Percentiles rank a stretch among this genome's conserved stretches.
These are phyloP conservation scores for Taphrina deformans DNA, from an alignment of 1,139 yeast species.

Conservation along the genomic window DNA sequence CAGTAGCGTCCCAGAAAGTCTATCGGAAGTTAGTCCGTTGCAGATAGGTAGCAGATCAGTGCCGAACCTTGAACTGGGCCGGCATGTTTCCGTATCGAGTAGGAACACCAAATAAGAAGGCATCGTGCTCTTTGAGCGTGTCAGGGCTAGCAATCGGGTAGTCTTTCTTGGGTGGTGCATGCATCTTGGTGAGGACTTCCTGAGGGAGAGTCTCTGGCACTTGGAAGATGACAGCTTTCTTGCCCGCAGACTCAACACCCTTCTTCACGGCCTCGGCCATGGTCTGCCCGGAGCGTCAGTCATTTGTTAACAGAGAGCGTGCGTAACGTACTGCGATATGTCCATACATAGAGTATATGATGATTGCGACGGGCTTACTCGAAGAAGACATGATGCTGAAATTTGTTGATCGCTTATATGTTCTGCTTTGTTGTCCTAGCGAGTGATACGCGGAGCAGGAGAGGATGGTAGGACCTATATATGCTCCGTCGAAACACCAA, in stretches of 20 bases:
- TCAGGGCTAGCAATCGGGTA: conserved; percentile 57
- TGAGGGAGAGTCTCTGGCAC: conserved; percentile 60
- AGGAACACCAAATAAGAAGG: conserved; percentile 64
- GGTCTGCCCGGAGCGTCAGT: conserved; percentile 35
- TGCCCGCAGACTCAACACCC: conserved; percentile 64
- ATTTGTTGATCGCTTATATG: background rate
- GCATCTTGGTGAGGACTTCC: conserved; percentile 53
- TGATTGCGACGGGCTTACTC: conserved; percentile 61
- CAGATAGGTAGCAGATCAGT: conserved; percentile 60
- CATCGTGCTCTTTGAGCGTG: conserved; percentile 56
- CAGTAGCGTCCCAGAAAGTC: conserved; percentile 70
- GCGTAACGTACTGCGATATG: conserved; percentile 50
- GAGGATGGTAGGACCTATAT: no score
- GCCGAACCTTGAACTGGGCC: conserved; percentile 55
- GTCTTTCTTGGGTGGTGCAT: conserved; percentile 55
- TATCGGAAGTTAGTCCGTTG: conserved; percentile 39
- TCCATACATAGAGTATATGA: conserved; percentile 75
- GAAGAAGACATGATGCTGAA: conserved; percentile 33
- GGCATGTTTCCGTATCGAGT: conserved; percentile 65
- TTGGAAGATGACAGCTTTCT: conserved; percentile 59
- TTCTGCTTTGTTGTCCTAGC: background rate
- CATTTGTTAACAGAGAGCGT: no score
- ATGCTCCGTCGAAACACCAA: no score
- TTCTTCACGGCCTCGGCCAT: conserved; percentile 58
- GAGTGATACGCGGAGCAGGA: no score